phyloP scores from a whole-genome alignment of 768 basidiomycete species.

The Brasilioporus rufonigricans region DNA sequence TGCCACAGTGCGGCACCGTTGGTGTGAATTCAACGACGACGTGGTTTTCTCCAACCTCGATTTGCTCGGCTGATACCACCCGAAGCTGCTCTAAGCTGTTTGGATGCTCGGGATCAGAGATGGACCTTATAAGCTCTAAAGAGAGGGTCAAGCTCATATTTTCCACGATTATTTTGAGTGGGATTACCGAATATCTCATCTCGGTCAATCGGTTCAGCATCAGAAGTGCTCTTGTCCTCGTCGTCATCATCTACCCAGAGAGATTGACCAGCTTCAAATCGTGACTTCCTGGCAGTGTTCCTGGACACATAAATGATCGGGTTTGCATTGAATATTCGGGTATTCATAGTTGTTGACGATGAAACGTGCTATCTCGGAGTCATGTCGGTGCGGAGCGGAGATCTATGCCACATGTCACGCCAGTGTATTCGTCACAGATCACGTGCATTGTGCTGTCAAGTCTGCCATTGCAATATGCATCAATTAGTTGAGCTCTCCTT shows the following conservation, averaged over 20 bases:
- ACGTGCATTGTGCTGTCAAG: slow-evolving; percentile 11
- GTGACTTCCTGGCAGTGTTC: slow-evolving; percentile 40
- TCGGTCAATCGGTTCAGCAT: slow-evolving; percentile 74
- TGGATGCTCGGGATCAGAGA: slow-evolving; percentile 95
- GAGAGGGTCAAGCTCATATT: background rate
- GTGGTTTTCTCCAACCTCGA: slow-evolving; percentile 58
- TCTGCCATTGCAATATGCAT: slow-evolving; percentile 20
- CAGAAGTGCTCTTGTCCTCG: slow-evolving; percentile 38
- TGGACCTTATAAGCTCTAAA: slow-evolving; percentile 85
- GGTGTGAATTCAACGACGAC: slow-evolving; percentile 93
- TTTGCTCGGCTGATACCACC: slow-evolving; percentile 90
- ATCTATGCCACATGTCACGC: slow-evolving; percentile 23
- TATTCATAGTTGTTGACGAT: slow-evolving; percentile 38
- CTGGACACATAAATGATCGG: slow-evolving; percentile 73
- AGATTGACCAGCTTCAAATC: slow-evolving; percentile 42
- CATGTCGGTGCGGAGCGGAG: background rate
- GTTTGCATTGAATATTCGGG: slow-evolving; percentile 83
- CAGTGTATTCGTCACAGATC: slow-evolving; percentile 15
- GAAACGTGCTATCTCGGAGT: background rate
- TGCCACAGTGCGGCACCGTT: slow-evolving; percentile 95
- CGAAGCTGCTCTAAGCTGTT: slow-evolving; percentile 91
- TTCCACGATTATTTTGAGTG: background rate
- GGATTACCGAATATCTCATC: slow-evolving; percentile 87
- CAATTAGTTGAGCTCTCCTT: slow-evolving; percentile 16
- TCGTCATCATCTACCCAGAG: slow-evolving; percentile 58